These are phyloP conservation scores for Backusella psychrophila DNA, from an alignment of 192 early-diverging fungal species.

Conservation along the genomic window DNA sequence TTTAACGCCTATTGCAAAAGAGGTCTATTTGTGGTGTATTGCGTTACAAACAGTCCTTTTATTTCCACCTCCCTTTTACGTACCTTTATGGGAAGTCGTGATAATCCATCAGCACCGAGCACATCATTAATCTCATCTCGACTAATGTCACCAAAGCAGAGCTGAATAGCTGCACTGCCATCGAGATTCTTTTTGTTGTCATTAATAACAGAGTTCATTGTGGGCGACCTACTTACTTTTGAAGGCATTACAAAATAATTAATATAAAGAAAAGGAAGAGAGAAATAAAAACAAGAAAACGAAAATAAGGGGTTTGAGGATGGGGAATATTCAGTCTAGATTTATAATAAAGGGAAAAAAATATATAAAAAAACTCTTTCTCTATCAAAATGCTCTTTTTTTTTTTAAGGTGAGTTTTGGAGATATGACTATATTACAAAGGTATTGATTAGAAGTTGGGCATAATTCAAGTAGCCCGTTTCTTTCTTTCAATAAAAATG, in stretches of 20 bases:
- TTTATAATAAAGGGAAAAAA: not conserved
- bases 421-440: not conserved
- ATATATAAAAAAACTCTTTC: slow-evolving; percentile 6
- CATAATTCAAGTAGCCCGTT: not conserved
- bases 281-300: slow-evolving; percentile 1
- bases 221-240: slow-evolving; percentile 1
- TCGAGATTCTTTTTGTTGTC: slow-evolving; percentile 10
- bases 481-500: not conserved
- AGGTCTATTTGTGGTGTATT: slow-evolving; percentile 9
- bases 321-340: slow-evolving; percentile 6
- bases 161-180: not conserved
- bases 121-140: slow-evolving; percentile 52
- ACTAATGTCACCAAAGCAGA: slow-evolving; percentile 48
- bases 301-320: slow-evolving; percentile 1
- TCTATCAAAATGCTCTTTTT: not conserved
- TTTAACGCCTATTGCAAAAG: slow-evolving; percentile 28
- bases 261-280: slow-evolving; percentile 14
- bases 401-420: not conserved
- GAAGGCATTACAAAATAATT: slow-evolving; percentile 30
- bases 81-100: slow-evolving; percentile 39
- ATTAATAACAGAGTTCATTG: slow-evolving; percentile 2
- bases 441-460: not conserved
- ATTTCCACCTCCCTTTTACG: not conserved
- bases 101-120: slow-evolving; percentile 36
- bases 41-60: not conserved